These are phyloP conservation scores for Podospora sp. DNA, from an alignment of 495 filamentous ascomycete genomes.

Conservation along the genomic window DNA sequence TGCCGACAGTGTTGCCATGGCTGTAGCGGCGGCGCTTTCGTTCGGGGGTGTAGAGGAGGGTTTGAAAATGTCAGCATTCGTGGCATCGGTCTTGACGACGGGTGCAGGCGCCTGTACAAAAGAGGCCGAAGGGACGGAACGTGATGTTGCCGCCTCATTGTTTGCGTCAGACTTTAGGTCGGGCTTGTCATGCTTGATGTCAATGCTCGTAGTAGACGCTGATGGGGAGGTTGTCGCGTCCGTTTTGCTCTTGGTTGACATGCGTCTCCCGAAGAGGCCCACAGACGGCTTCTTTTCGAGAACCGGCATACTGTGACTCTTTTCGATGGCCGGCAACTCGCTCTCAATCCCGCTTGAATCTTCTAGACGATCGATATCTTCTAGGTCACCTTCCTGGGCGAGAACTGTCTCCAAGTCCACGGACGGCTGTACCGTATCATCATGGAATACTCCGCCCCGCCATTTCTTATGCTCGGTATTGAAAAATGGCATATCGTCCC, in stretches of 20 bases:
- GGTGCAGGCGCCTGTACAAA: slow-evolving; percentile 67
- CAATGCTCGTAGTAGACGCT: slow-evolving; percentile 45
- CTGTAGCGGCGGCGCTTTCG: slow-evolving; percentile 56
- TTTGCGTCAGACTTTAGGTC: slow-evolving; percentile 32
- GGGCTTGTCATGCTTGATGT: slow-evolving; percentile 27
- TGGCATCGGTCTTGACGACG: slow-evolving; percentile 63
- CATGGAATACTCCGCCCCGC: slow-evolving; percentile 87
- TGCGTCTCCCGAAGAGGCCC: slow-evolving; percentile 46
- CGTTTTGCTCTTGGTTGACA: slow-evolving; percentile 38
- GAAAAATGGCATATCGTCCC: slow-evolving; percentile 92
- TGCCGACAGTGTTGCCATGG: slow-evolving; percentile 70
- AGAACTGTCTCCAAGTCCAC: slow-evolving; percentile 48
- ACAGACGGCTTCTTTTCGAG: slow-evolving; percentile 37
- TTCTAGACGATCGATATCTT: slow-evolving; percentile 50
- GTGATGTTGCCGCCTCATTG: slow-evolving; percentile 33
- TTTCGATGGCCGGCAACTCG: slow-evolving; percentile 55
- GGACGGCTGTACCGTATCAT: slow-evolving; percentile 43
- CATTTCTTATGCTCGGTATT: slow-evolving; percentile 73
- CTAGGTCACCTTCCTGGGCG: slow-evolving; percentile 61
- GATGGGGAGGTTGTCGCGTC: slow-evolving; percentile 29
- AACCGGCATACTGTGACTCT: slow-evolving; percentile 58
- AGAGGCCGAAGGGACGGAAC: slow-evolving; percentile 53
- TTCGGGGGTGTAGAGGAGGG: slow-evolving; percentile 50
- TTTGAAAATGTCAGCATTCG: slow-evolving; percentile 60
- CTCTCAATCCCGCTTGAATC: slow-evolving; percentile 30